Percentiles rank a stretch among this genome's conserved stretches.
Conservation (phyloP, 441 rosid genomes). For the Adansonia madagascariensis region DNA sequence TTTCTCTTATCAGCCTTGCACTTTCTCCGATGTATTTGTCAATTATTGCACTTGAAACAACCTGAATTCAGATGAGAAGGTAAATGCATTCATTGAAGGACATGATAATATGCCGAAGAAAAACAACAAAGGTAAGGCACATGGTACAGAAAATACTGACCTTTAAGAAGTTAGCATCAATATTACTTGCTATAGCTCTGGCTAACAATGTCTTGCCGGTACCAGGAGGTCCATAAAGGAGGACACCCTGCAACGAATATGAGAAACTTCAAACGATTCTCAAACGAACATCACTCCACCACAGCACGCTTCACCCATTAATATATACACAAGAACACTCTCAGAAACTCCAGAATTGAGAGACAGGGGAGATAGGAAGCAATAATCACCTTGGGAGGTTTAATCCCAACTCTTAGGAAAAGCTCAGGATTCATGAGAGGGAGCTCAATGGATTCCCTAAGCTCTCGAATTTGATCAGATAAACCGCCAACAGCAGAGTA, state of each 20-base stretch:
- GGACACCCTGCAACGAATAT: slow-evolving; percentile 72
- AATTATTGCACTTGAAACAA: slow-evolving; percentile 95
- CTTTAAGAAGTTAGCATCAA: slow-evolving; percentile 87
- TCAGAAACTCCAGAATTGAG: background rate
- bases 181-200: slow-evolving; percentile 84
- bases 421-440: slow-evolving; percentile 98
- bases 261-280: slow-evolving; percentile 23
- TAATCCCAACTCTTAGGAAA: slow-evolving; percentile 89
- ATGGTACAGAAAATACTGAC: slow-evolving; percentile 39
- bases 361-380: background rate
- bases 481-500: slow-evolving; percentile 97
- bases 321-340: background rate
- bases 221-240: slow-evolving; percentile 94
- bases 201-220: slow-evolving; percentile 90
- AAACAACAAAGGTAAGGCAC: background rate
- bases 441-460: slow-evolving; percentile 94
- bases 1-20: slow-evolving; percentile 90
- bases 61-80: slow-evolving; percentile 45
- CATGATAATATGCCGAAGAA: background rate
- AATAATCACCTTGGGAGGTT: slow-evolving; percentile 87
- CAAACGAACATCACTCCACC: background rate
- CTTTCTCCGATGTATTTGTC: slow-evolving; percentile 98
- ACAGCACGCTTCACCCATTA: slow-evolving; percentile 8
- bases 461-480: slow-evolving; percentile 90
- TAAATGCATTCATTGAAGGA: slow-evolving; percentile 12